phyloP scores from a whole-genome alignment of 2,329 filamentous ascomycete genomes.

The Aspergillus melleus region DNA sequence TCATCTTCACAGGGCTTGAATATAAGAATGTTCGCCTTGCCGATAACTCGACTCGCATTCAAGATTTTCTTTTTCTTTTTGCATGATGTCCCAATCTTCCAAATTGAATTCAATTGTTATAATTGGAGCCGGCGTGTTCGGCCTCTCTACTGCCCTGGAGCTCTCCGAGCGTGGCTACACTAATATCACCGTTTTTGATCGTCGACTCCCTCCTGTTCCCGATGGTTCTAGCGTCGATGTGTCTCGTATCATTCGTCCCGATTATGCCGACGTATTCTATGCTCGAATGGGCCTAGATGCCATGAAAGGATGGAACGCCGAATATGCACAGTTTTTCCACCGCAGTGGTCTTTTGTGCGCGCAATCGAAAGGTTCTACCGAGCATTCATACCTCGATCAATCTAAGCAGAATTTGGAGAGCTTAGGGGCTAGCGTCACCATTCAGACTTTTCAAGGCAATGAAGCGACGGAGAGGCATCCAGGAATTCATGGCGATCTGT shows the following conservation, averaged over 20 bases:
- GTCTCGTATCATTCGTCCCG: conserved; percentile 34
- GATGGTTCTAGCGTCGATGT: conserved; percentile 36
- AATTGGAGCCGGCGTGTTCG: conserved; percentile 11
- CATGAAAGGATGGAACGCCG: conserved; percentile 10
- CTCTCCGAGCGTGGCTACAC: conserved; percentile 7
- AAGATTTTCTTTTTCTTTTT: too few species aligned
- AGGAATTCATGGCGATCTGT: conserved; percentile 17
- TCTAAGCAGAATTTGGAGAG: conserved; percentile 11
- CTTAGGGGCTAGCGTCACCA: neutral
- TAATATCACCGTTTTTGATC: conserved; percentile 15
- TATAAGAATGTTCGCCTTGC: neutral
- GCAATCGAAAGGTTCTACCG: conserved; percentile 9
- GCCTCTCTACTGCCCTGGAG: conserved; percentile 11
- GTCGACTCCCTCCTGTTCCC: conserved; percentile 21
- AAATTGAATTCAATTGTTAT: conserved; percentile 2
- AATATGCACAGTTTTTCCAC: conserved; percentile 17
- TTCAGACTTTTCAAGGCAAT: conserved; percentile 3
- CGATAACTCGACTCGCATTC: too few species aligned
- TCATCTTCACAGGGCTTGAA: neutral
- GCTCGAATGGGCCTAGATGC: conserved; percentile 30
- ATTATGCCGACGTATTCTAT: conserved; percentile 33
- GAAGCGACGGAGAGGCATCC: conserved; percentile 28
- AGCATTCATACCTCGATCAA: conserved; percentile 11
- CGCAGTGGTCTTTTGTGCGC: conserved; percentile 7
- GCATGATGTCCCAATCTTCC: too few species aligned